phyloP scores from a whole-genome alignment of 176 grass and related monocot genomes.

The Pharus latifolius region DNA sequence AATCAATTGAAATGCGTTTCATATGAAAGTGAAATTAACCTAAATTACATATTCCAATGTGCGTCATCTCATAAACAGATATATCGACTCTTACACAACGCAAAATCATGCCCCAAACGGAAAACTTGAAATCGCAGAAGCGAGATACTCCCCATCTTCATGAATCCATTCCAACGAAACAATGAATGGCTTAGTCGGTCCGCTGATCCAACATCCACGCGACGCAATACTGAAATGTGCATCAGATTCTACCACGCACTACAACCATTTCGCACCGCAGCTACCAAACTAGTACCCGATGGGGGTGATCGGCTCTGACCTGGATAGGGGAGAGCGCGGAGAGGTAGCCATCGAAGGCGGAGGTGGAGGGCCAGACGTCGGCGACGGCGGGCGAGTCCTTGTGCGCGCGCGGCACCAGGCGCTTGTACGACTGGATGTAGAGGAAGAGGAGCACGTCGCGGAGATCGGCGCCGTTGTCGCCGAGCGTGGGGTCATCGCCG shows the following conservation, averaged over 20 bases:
- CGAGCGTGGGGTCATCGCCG: conserved; percentile 33
- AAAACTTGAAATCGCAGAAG: not conserved
- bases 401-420: conserved; percentile 66
- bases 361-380: conserved; percentile 93
- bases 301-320: conserved; percentile 28
- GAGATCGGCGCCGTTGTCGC: conserved; percentile 40
- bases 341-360: conserved; percentile 83
- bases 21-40: not conserved
- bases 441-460: conserved; percentile 81
- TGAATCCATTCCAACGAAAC: not conserved
- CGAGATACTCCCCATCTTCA: not conserved
- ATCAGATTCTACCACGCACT: not conserved
- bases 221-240: no score
- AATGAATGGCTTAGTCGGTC: not conserved
- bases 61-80: not conserved
- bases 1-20: not conserved
- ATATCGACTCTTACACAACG: not conserved
- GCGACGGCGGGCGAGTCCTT: conserved; percentile 80
- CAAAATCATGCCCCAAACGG: not conserved
- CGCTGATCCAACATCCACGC: not conserved
- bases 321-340: conserved; percentile 89
- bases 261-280: not conserved
- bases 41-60: not conserved
- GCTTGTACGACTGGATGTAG: conserved; percentile 92
- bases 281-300: not conserved